Base-by-base conservation (phyloP, 805 yeast genomes). In the Grigorovia humatica region DNA sequence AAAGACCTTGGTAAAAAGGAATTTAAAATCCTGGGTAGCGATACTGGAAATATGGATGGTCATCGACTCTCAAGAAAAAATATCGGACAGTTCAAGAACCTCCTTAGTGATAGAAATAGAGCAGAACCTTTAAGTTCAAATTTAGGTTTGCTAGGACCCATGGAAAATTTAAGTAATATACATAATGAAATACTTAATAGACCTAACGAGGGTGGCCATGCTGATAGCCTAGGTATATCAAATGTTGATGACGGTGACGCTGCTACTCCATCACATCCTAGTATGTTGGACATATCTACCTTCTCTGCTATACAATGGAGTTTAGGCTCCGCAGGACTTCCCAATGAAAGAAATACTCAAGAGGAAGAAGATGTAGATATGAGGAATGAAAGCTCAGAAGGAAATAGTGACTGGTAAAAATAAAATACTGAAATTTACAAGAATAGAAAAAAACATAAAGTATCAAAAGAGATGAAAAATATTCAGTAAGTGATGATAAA, bases 331-430 rank as follows among this genome's bases (percentile, higher is more conserved):
- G 8, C 8, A 8, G 38, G 9, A 13, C 11, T 11, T 32, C 11
- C 8, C 15, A 32, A 13, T 9, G 38, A 13, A 4, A 13, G 15
- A 42, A 44, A 41, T 7, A 23, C 40, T 11, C 48, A 41, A 45
- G 29, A 32, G 15, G 46, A 47, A 17, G 46, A 40, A 40, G 19
- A 47, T 7, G 46, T 23, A 29, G 51, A 51, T 30, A 49, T 32
- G 11, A 13, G 38, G 15, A 32, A 32, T 32, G 38, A 32, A 32
- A 32, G 15, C 35, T n/a, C 32, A 47, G 32, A 48, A 35, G 43
- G 45, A 30, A 43, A 43, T 46, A 47, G 49, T 32, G 47, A 32
- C 44, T 43, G 42, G 43, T 43, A 40, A 32, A 23, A 6, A 23
- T 23, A 23, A 23, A 6, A 23, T 23, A 3, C 27, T 23, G 6